A percentile compares a stretch with the other conserved stretches of the same genome.
phyloP scores from a whole-genome alignment of 306 rosid genomes.

The Gastrolobium bilobum region DNA sequence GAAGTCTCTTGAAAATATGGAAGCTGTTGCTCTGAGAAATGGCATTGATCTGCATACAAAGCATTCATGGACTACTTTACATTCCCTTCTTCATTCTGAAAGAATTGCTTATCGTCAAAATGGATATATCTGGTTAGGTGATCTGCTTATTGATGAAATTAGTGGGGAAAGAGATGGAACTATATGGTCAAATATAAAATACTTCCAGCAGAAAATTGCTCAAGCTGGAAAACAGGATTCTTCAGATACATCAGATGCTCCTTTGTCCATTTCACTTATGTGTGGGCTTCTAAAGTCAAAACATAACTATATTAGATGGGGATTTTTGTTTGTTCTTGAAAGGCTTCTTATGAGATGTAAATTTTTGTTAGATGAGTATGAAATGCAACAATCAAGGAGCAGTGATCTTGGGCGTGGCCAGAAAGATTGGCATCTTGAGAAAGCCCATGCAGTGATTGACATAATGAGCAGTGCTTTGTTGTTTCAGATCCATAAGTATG shows the following conservation, averaged over 20 bases:
- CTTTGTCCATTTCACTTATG: slow-evolving; percentile 77
- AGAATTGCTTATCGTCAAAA: slow-evolving; percentile 77
- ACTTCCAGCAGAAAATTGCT: slow-evolving; percentile 71
- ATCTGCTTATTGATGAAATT: slow-evolving; percentile 87
- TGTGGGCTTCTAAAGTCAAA: slow-evolving; percentile 92
- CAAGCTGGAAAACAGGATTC: slow-evolving; percentile 71
- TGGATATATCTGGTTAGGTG: slow-evolving; percentile 88
- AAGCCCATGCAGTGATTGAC: slow-evolving; percentile 90
- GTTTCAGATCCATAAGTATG: slow-evolving; percentile 79
- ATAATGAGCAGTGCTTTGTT: slow-evolving; percentile 86
- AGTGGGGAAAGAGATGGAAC: slow-evolving; percentile 66
- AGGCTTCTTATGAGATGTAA: slow-evolving; percentile 94
- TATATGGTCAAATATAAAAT: slow-evolving; percentile 74
- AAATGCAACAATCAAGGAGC: slow-evolving; percentile 61
- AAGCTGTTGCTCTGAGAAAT: slow-evolving; percentile 61
- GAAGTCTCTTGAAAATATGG: slow-evolving; percentile 71
- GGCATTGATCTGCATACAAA: slow-evolving; percentile 69
- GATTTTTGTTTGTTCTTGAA: slow-evolving; percentile 84
- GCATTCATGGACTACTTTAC: slow-evolving; percentile 83
- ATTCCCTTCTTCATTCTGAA: slow-evolving; percentile 94
- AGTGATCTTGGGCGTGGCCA: slow-evolving; percentile 53
- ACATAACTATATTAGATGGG: slow-evolving; percentile 82
- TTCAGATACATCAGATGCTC: slow-evolving; percentile 66
- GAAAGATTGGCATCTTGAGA: slow-evolving; percentile 74
- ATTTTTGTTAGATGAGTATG: slow-evolving; percentile 85